Conservation (phyloP, 2,329 filamentous ascomycete genomes). For the Macrophomina phaseolina region DNA sequence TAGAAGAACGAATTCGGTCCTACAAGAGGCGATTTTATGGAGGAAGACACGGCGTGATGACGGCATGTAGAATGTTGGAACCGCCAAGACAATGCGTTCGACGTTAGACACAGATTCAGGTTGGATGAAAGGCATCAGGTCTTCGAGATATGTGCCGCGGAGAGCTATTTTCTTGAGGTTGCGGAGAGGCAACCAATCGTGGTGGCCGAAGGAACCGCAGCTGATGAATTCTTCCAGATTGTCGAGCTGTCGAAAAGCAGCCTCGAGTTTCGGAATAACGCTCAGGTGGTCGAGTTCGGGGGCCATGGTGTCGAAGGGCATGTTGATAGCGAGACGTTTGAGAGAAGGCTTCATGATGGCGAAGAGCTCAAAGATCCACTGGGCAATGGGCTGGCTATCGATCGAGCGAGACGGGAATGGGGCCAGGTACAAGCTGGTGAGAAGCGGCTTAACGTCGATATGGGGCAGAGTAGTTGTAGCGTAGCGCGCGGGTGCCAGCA, state of each 20-base stretch:
- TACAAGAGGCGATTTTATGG: neutral
- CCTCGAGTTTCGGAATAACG: slow-evolving; percentile 47
- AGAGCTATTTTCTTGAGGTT: slow-evolving; percentile 51
- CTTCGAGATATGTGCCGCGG: slow-evolving; percentile 49
- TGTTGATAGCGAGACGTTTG: slow-evolving; percentile 54
- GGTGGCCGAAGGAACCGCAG: slow-evolving; percentile 39
- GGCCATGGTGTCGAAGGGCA: slow-evolving; percentile 54
- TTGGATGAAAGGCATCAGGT: slow-evolving; percentile 35
- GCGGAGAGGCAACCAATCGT: slow-evolving; percentile 51
- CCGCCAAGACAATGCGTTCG: slow-evolving; percentile 40
- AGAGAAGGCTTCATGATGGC: slow-evolving; percentile 49
- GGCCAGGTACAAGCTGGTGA: slow-evolving; percentile 48
- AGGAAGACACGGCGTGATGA: neutral
- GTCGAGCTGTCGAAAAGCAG: slow-evolving; percentile 53
- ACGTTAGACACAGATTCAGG: slow-evolving; percentile 47
- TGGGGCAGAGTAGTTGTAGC: slow-evolving; percentile 3
- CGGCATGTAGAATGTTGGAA: neutral
- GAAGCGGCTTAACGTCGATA: slow-evolving; percentile 12
- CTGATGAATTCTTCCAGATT: slow-evolving; percentile 57
- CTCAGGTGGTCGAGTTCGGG: slow-evolving; percentile 50
- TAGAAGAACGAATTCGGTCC: neutral
- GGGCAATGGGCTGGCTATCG: slow-evolving; percentile 50
- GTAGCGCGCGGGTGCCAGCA: slow-evolving; percentile 31
- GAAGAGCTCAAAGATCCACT: slow-evolving; percentile 52
- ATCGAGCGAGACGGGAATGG: slow-evolving; percentile 43